Evolutionary conservation across 2,329 filamentous ascomycete species (phyloP), one percentile per base, ranked within the genome.

Genomic region (Monilinia polystroma): DNA sequence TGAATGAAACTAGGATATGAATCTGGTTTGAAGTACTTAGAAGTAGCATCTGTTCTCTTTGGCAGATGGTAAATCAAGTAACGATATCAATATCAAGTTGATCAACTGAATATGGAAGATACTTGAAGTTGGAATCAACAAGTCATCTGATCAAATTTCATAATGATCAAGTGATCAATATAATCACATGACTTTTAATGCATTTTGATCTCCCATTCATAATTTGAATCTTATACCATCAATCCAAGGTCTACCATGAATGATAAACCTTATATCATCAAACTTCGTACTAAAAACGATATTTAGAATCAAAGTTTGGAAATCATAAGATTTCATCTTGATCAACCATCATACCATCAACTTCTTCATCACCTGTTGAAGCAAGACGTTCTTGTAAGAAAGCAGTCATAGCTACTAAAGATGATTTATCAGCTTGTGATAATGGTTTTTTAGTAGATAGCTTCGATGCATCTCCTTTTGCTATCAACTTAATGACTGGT

Each of bases 401-500:
- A 18, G 68, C 68, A 52, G 67, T 68, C 64, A 73, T 65, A n/a
- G 71, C 70, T 16, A 71, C 23, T 26, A 73, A 41, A 20, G 69
- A 63, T 20, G 69, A 47, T 54, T 65, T 67, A 51, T 73, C 71
- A 35, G 65, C 64, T 32, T 63, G 54, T 14, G 65, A 65, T 29
- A 67, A 68, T 38, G 55, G 29, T 16, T 32, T 57, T n/a, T 62
- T 51, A 26, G 38, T 32, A 35, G 56, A 51, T 52, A 70, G n/a
- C 38, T 68, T 68, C 12, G 60, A 63, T 14, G 72, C 32, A 73
- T 76, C 70, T 38, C 69, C 70, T 59, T 72, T 63, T 29, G 75
- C 76, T 56, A 80, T 77, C 56, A 78, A 66, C 6, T 76, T 73
- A 23, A 80, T 73, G n/a, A 80, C 79, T 62, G 76, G 74, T n/a